A percentile compares a stretch with the other conserved stretches of the same genome.
phyloP scores from a whole-genome alignment of 805 yeast genomes.

The Priceomyces medius region DNA sequence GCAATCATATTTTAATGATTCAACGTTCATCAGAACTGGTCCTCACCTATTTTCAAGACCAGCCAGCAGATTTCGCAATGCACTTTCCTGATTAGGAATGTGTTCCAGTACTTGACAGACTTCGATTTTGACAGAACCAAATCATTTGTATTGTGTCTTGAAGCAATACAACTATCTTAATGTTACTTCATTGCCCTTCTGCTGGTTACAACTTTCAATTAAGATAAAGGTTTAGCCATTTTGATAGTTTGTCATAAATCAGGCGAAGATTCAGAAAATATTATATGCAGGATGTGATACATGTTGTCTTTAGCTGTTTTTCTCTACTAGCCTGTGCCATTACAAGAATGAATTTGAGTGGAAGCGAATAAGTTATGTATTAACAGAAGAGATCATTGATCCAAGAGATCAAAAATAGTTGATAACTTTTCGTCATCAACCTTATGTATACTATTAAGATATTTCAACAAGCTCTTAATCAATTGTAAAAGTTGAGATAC shows the following conservation, averaged over 20 bases:
- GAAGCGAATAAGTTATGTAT: neutral
- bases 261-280: no score
- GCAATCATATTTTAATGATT: neutral
- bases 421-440: constrained; percentile 28
- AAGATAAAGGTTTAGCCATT: no score
- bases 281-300: no score
- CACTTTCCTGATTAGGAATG: constrained; percentile 4
- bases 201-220: no score
- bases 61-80: constrained; percentile 3
- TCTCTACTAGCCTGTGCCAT: no score
- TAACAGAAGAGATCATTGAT: constrained; percentile 9
- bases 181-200: no score
- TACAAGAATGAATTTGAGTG: no score
- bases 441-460: constrained; percentile 39
- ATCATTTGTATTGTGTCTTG: no score
- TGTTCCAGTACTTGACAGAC: neutral
- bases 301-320: no score
- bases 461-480: constrained; percentile 56
- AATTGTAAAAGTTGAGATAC: constrained; percentile 64
- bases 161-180: no score
- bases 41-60: neutral
- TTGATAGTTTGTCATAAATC: no score
- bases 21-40: neutral
- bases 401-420: constrained; percentile 31
- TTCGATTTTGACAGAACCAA: no score